Evolutionary conservation across 1,139 yeast genomes (phyloP), one percentile per base, ranked within the genome.

Genomic region (Trichomonascaceae sp.): DNA sequence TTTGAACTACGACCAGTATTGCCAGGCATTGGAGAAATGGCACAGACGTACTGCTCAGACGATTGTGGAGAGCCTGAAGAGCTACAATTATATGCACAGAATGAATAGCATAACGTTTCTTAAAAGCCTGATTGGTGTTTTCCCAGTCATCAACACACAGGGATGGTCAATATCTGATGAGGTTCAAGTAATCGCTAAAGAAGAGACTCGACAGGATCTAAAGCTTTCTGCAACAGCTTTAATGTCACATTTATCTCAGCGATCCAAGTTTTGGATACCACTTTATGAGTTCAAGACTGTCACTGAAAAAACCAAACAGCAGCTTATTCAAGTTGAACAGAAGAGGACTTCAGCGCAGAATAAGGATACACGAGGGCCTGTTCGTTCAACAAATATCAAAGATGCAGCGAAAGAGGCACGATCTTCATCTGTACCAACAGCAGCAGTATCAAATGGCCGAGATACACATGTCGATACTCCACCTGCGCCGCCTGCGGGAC

Each of bases 101-200:
- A 80, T 93, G 58, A 91, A 90, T 68, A 80, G 89, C 2, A 87
- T 91, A 57, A 85, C 87, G 1, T 81, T 89, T 61, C 73, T 91
- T 71, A 88, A 85, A 65, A 84, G 83, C 60, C 71, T 85, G 57
- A 71, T 86, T 36, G 77, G 79, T 1, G 77, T 80, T 8, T 88
- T 83, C 65, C 96, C 96, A 0, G 73, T 75, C 13, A 80, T 88
- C 27, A 84, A 82, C 53, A 82, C 80, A 44, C 95, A 87, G 55
- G 85, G 93, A 47, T 82, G 81, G 56, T 60, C 66, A 10, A 68
- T 88, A 8, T 71, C 78, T 4, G 73, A 71, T 18, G 71, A 77
- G 5, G 73, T 90, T 50, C 76, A 79, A 45, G 62, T 68, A 1
- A 79, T 87, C 41, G 68, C 81, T 10, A 60, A 66, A 2, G 67